Base-by-base conservation (phyloP, 1,139 yeast genomes). In the Suhomyces terraborum region DNA sequence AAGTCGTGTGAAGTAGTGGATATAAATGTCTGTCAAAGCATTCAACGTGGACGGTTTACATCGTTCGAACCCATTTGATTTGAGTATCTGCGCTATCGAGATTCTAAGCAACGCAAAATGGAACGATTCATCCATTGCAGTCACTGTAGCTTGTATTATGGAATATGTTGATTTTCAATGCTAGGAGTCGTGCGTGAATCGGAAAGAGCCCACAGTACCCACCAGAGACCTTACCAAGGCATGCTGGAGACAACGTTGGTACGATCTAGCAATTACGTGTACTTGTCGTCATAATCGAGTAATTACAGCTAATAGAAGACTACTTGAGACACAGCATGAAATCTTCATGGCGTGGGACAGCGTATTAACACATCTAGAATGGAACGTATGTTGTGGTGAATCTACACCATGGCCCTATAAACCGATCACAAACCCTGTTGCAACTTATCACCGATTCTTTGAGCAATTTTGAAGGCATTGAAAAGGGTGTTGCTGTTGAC, bases 381-480 rank as follows among this genome's bases (percentile, higher is more conserved):
- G n/a, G 21, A 8, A 28, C 19, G 19, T 24, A 22, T 22, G 23
- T 32, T n/a, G 5, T 9, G 29, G 26, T 32, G 35, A 26, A 32
- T 23, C 29, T 22, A 32, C 35, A 22, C 28, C 35, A 10, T 9
- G 12, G 28, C 28, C 28, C 30, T 16, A 17, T 16, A 17, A 4
- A 18, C 8, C 20, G 10, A 27, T 49, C 65, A 78, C 55, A 79
- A 73, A 32, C 83, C 82, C 75, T 86, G 95, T 66, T 88, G 95
- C 55, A 89, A 75, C 61, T 88, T 82, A 62, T 91, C 96, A 43
- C 95, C 83, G 41, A 91, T 69, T 64, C 84, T 87, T 57, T 88
- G 88, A 53, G 97, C 98, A 66, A 91, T 84, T 38, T 89, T 86
- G 69, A 88, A 88, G 17, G 96, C 96, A 62, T 82, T 87, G 65